A percentile compares a stretch with the other conserved stretches of the same genome.
Evolutionary conservation across 73 alveolate species (phyloP).

Genomic region (Stentor coeruleus): DNA sequence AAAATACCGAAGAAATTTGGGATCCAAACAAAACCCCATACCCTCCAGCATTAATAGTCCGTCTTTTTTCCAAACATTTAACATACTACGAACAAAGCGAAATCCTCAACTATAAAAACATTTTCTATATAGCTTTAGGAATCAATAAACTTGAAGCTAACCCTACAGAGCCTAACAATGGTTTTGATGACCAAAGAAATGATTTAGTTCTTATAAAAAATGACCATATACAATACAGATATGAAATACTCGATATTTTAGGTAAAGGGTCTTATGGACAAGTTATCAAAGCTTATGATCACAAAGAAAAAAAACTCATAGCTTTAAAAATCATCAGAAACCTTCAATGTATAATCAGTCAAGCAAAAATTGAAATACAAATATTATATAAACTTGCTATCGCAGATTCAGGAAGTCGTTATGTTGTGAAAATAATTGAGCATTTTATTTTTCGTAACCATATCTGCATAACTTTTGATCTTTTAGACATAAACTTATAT

Average conservation of each 20-base stretch:
- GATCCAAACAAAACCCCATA: no score
- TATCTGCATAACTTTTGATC: constrained; percentile 23
- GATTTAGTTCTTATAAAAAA: background rate
- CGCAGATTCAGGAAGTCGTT: background rate
- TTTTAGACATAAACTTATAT: constrained; percentile 9
- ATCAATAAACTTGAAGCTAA: background rate
- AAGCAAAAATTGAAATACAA: constrained; percentile 26
- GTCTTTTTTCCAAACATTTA: no score
- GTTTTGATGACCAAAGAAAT: background rate
- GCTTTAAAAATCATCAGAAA: constrained; percentile 33
- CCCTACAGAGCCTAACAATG: background rate
- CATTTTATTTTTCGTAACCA: constrained; percentile 18
- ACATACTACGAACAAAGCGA: background rate
- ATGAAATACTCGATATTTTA: background rate
- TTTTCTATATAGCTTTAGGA: background rate
- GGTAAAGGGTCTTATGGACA: constrained; percentile 31
- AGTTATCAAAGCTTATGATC: constrained; percentile 20
- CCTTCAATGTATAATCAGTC: background rate
- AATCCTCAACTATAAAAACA: no score
- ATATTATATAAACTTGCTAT: constrained; percentile 10
- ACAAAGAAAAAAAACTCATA: background rate
- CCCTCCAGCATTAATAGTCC: no score
- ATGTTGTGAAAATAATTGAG: background rate
- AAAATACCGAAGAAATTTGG: no score
- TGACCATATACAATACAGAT: background rate